Evolutionary conservation across 306 rosid species (phyloP).

Genomic region (Amphicarpaea edgeworthii): DNA sequence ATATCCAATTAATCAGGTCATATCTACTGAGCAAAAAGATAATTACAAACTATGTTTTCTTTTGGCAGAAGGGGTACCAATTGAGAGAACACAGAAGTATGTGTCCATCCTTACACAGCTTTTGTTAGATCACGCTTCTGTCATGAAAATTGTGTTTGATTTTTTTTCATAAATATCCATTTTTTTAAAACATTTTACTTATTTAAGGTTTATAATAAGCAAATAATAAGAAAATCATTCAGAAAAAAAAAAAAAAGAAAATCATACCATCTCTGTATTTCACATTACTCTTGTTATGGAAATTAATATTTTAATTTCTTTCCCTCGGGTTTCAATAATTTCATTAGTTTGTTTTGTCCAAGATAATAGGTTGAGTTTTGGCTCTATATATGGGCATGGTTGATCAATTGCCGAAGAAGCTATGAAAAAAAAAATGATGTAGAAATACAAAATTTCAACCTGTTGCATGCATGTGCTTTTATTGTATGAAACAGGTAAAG

Average conservation of each 20-base stretch:
- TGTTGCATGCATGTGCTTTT: not conserved
- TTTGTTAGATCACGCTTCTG: too few species aligned
- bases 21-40: not conserved
- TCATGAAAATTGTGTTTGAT: too few species aligned
- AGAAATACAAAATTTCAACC: not conserved
- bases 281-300: not conserved
- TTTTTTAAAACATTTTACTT: too few species aligned
- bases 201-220: too few species aligned
- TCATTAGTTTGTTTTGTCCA: too few species aligned
- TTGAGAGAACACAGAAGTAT: too few species aligned
- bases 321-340: not conserved
- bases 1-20: not conserved
- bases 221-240: too few species aligned
- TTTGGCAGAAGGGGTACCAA: not conserved
- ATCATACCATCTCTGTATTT: too few species aligned
- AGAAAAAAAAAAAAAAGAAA: too few species aligned
- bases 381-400: not conserved
- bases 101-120: too few species aligned
- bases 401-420: not conserved
- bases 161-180: too few species aligned
- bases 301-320: not conserved
- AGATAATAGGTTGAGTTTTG: not conserved
- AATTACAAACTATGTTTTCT: not conserved
- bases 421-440: not conserved
- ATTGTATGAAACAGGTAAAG: not conserved